Base-by-base conservation (phyloP, 192 early-diverging fungal species). In the Geosiphon pyriformis region DNA sequence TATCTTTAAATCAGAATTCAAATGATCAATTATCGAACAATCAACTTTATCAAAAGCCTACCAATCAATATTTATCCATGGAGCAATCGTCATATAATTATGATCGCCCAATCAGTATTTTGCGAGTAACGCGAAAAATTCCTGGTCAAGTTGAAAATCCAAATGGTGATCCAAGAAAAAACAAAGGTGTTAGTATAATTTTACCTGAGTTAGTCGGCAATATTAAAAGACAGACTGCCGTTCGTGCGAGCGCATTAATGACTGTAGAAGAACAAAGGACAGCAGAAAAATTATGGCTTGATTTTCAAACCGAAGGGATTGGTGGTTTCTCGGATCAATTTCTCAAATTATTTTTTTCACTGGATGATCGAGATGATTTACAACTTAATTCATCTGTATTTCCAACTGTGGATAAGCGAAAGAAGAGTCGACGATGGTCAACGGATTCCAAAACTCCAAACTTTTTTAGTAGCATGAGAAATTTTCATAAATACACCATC, bases 221-320 rank as follows among this genome's bases (percentile, higher is more conserved):
- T 57, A n/a, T 67, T 3, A 67, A 67, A 57, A 11, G 65, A 33
- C 22, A 46, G 29, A 67, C 65, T 4, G 47, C 57, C 23, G 33
- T 67, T 22, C 20, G 65, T 56, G 25, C 65, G 7, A 57, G 51
- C 54, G 26, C 49, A 25, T 34, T 67, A 33, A 67, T 67, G 65
- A 47, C 65, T 1, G 25, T 31, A 10, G 42, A 67, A 31, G 53
- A 67, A 31, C 32, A 57, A 57, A 31, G 25, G 20, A 56, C 35
- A 6, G 65, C 54, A 3, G 53, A 56, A 55, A 15, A 55, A 32
- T 54, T 67, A 22, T 67, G 65, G 65, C n/a, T 29, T 3, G 35
- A 67, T 57, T 55, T 67, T 67, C 65, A 67, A 67, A 55, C 6
- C 17, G 25, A 48, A 54, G 65, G 65, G 25, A 17, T 67, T 20